These are phyloP conservation scores for Endocalyx cinctus DNA, from an alignment of 2,329 filamentous ascomycete genomes.

Conservation along the genomic window DNA sequence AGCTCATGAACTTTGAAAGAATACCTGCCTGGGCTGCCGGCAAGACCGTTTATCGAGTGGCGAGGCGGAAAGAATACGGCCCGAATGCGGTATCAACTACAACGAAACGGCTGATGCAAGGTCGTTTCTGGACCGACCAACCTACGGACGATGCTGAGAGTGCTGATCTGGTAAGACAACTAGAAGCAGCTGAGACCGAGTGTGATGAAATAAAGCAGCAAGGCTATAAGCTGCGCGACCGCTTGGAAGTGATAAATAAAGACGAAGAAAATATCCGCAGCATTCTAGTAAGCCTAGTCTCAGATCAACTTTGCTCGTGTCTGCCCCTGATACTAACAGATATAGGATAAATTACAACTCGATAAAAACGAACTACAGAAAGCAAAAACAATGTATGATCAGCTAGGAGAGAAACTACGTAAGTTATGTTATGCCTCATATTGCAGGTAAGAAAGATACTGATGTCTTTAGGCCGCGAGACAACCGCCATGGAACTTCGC, in stretches of 20 bases:
- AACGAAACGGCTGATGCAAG: slow-evolving; percentile 55
- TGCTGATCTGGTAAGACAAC: slow-evolving; percentile 50
- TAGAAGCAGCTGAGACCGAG: slow-evolving; percentile 39
- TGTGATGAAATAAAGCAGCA: slow-evolving; percentile 29
- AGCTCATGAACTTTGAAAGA: slow-evolving; percentile 51
- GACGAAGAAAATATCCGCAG: slow-evolving; percentile 39
- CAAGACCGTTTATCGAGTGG: slow-evolving; percentile 58
- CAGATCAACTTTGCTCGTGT: slow-evolving; percentile 1
- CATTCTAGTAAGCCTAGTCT: slow-evolving; percentile 44
- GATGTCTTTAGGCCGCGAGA: too few species aligned
- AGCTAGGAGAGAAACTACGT: slow-evolving; percentile 69
- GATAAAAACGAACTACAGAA: slow-evolving; percentile 67
- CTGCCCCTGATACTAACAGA: slow-evolving; percentile 16
- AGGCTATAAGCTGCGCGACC: slow-evolving; percentile 30
- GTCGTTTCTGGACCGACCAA: slow-evolving; percentile 71
- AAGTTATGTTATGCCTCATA: too few species aligned
- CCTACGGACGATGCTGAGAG: slow-evolving; percentile 67
- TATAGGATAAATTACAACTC: slow-evolving; percentile 43
- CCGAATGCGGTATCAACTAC: slow-evolving; percentile 65
- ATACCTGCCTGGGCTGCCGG: slow-evolving; percentile 70
- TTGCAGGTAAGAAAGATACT: too few species aligned
- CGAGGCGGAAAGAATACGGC: slow-evolving; percentile 76
- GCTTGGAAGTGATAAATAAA: slow-evolving; percentile 32
- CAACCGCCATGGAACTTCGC: too few species aligned
- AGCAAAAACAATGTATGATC: slow-evolving; percentile 59